Evolutionary conservation across 805 yeast species (phyloP).

Genomic region (Wickerhamiella siamensis): DNA sequence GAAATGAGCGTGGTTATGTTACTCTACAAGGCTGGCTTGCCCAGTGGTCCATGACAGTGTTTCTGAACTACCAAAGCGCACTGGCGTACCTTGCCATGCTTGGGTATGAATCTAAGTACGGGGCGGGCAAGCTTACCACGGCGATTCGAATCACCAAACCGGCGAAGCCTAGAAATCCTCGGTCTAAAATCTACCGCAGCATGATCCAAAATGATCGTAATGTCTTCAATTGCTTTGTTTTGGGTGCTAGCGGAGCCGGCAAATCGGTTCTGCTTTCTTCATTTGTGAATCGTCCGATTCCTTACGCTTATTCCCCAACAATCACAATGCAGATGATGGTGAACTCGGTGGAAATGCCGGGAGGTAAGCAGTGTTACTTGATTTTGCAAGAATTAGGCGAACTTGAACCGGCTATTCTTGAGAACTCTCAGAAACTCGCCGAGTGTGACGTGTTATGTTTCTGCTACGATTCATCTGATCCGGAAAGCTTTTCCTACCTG

Average conservation of each 20-base stretch:
- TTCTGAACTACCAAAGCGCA: conserved; percentile 67
- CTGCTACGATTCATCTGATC: conserved; percentile 88
- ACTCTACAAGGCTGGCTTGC: conserved; percentile 98
- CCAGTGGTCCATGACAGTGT: conserved; percentile 96
- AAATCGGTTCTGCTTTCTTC: conserved; percentile 73
- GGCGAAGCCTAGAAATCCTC: conserved; percentile 50
- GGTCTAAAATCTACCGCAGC: conserved; percentile 53
- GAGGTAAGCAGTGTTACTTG: conserved; percentile 90
- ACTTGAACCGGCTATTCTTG: conserved; percentile 66
- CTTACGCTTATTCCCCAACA: conserved; percentile 66
- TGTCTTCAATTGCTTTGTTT: conserved; percentile 76
- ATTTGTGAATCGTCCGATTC: conserved; percentile 59
- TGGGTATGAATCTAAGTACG: conserved; percentile 49
- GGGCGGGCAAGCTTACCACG: conserved; percentile 23
- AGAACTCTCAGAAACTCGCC: conserved; percentile 50
- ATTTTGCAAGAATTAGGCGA: conserved; percentile 86
- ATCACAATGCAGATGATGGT: conserved; percentile 70
- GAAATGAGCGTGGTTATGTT: conserved; percentile 78
- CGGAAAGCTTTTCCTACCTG: conserved; percentile 78
- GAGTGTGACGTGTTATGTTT: conserved; percentile 86
- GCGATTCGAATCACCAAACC: conserved; percentile 76
- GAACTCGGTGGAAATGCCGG: conserved; percentile 81
- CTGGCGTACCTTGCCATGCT: conserved; percentile 78
- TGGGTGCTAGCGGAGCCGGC: conserved; percentile 81
- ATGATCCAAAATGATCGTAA: conserved; percentile 60